Evolutionary conservation across 106 monocot species (phyloP).

Genomic region (Narthecium ossifragum): DNA sequence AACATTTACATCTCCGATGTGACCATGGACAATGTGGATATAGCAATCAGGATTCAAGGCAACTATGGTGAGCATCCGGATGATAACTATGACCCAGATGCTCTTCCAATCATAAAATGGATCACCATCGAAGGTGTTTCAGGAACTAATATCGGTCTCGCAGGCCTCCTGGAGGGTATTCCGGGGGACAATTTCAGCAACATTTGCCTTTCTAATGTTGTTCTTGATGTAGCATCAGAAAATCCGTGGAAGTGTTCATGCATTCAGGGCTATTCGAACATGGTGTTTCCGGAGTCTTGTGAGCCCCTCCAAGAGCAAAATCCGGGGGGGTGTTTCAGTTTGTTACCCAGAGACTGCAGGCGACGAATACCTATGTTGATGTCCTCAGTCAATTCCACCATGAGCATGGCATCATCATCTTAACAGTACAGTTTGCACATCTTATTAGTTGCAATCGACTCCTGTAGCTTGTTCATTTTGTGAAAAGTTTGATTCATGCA

Average conservation of each 20-base stretch:
- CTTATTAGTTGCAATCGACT: neutral
- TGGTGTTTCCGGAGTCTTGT: slow-evolving; percentile 24
- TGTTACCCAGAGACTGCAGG: neutral
- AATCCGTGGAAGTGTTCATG: slow-evolving; percentile 33
- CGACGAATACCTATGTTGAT: neutral
- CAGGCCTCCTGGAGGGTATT: slow-evolving; percentile 31
- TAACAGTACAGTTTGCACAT: neutral
- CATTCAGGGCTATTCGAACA: slow-evolving; percentile 27
- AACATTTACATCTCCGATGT: slow-evolving; percentile 22
- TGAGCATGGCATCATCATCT: neutral
- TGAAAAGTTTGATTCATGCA: neutral
- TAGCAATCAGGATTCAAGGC: slow-evolving; percentile 26
- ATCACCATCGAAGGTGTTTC: slow-evolving; percentile 32
- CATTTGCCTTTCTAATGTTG: slow-evolving; percentile 34
- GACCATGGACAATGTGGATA: slow-evolving; percentile 16
- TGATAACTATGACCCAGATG: slow-evolving; percentile 21
- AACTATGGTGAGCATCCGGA: slow-evolving; percentile 34
- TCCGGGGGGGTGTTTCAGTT: neutral
- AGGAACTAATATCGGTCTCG: slow-evolving; percentile 19
- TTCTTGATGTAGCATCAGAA: slow-evolving; percentile 7
- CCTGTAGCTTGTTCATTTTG: neutral
- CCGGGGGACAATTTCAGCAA: slow-evolving; percentile 23
- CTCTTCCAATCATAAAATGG: slow-evolving; percentile 14
- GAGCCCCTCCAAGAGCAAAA: slow-evolving; percentile 2
- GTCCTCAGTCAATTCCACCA: neutral